Evolutionary conservation across 805 yeast species (phyloP), one percentile per base, ranked within the genome.

Genomic region (Kodamaea jinghongensis): DNA sequence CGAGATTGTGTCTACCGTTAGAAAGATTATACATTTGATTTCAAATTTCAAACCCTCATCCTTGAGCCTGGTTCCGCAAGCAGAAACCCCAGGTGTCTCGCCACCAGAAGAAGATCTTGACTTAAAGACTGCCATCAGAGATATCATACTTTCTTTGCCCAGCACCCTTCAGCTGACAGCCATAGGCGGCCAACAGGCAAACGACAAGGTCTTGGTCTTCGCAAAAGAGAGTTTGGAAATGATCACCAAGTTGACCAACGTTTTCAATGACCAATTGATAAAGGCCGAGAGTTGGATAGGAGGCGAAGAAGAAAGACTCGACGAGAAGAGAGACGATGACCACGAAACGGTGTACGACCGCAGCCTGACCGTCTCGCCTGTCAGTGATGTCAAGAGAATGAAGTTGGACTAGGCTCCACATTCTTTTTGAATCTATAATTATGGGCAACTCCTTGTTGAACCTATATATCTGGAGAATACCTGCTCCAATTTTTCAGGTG

Each of bases 161-260:
- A 61, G 73, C 29, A 55, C 28, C 75, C 81, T 52, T 76, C 91
- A 91, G 77, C 89, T 47, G 44, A 48, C 48, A 33, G 58, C 64
- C 13, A 41, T 58, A 11, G 36, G 25, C 16, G 38, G 23, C 23
- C 46, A 44, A 28, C 63, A 59, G 27, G 50, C 63, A 17, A 63
- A 87, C 55, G 87, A 86, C 15, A 79, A 83, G 46, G 86, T 88
- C 1, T 64, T 93, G 17, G 74, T 85, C 4, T 70, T 91, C 44
- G 97, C 98, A 0, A 83, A 84, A 48, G 99, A 93, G 60, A 83
- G 96, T 0, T 65, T 91, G 34, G 93, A 85, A 31, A 86, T 90
- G 88, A 83, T 91, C 27, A 75, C 82, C 29, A 84, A 85, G 42
- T 82, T 91, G 13, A 88, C 89, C 48, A 75, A 74, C 36, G 90